Evolutionary conservation across 345 rosid species (phyloP), one percentile per base, ranked within the genome.

Genomic region (Melastoma malabathricum): DNA sequence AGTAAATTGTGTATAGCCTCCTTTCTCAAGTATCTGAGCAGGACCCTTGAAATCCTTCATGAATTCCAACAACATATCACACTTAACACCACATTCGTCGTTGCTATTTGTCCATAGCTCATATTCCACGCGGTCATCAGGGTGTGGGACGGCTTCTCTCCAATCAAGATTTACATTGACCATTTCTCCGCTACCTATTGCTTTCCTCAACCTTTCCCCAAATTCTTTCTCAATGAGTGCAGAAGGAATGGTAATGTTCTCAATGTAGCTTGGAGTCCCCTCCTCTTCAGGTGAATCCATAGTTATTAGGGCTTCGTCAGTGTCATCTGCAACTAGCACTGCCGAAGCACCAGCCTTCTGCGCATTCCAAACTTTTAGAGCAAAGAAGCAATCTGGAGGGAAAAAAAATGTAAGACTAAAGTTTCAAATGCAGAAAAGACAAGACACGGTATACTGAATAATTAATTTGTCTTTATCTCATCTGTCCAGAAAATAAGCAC

Each of bases 131-230:
- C 96, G 94, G 59, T 86, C 92, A 68, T 90, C 98, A 25, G 98
- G 98, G 67, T 90, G 96, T 0, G 98, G 96, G 59, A 90, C 96
- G 12, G 94, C 96, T 71, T 90, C 98, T 69, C 96, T 74, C 98
- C 98, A 92, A 61, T 92, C 98, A 59, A 92, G 98, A 68, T 87
- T 92, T 64, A 92, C 82, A 71, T 79, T 84, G 50, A 92, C 89
- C 90, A 92, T 87, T 55, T 87, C 81, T 0, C 88, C 97, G 44
- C 65, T 73, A 29, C 67, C 68, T 47, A 81, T 34, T 7, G 93
- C 75, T 64, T 81, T 80, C 79, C 84, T 92, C 15, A 92, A 47
- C 50, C 70, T 73, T 47, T 82, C 95, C 48, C 84, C 84, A 41
- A 92, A 84, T 49, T 48, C 64, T 59, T 87, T 87, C 31, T 79